Percentiles rank a stretch among this genome's conserved stretches.
Evolutionary conservation across 1,284 basidiomycete genomes (phyloP).

Genomic region (Tetrapyrgos nigripes): DNA sequence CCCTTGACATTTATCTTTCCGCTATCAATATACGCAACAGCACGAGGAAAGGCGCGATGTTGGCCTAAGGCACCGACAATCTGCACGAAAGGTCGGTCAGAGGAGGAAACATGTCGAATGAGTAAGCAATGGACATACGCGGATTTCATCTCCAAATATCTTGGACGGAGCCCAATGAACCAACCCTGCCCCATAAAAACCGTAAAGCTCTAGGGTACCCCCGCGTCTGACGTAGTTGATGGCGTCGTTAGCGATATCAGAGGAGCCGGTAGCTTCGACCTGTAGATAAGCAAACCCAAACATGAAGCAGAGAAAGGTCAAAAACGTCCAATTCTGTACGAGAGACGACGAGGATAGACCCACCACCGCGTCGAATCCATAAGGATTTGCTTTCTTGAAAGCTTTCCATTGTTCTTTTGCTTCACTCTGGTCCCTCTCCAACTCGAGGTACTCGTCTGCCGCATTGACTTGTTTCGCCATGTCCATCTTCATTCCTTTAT

Average conservation of each 20-base stretch:
- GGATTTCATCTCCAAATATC: slow-evolving; percentile 89
- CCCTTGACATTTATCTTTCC: slow-evolving; percentile 85
- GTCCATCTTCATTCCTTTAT: slow-evolving; percentile 87
- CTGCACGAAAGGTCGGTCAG: background rate
- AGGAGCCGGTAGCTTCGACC: slow-evolving; percentile 86
- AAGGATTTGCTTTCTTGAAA: slow-evolving; percentile 80
- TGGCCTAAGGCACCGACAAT: slow-evolving; percentile 86
- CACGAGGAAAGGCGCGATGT: slow-evolving; percentile 86
- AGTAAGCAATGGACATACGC: slow-evolving; percentile 46
- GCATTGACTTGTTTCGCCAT: slow-evolving; percentile 79
- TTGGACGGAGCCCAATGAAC: slow-evolving; percentile 70
- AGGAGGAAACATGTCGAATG: background rate
- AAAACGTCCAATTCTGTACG: background rate
- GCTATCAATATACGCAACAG: slow-evolving; percentile 86
- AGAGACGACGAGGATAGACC: slow-evolving; percentile 20
- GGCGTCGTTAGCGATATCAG: slow-evolving; percentile 79
- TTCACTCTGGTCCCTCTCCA: slow-evolving; percentile 65
- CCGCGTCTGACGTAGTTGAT: slow-evolving; percentile 89
- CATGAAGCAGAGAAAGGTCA: background rate
- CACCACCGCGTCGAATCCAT: slow-evolving; percentile 88
- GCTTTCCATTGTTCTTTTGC: slow-evolving; percentile 79
- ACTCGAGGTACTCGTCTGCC: slow-evolving; percentile 83
- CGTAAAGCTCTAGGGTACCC: slow-evolving; percentile 76
- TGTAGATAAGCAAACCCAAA: slow-evolving; percentile 29
- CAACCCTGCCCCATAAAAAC: slow-evolving; percentile 70